Conservation (phyloP, 108 stramenopile genomes). For the Skeletonema grethae region DNA sequence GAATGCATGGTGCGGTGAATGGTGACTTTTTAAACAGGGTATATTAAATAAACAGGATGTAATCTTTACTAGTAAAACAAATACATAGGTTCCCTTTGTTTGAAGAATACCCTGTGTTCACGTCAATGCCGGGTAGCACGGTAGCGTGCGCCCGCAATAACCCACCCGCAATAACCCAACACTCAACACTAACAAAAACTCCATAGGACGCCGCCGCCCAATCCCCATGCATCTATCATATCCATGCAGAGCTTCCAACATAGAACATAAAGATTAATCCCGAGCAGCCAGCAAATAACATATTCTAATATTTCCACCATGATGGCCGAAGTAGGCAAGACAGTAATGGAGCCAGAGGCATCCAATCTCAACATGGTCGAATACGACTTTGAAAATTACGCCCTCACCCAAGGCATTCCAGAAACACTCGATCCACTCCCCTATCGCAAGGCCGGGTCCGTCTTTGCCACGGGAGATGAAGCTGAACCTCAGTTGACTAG, state of each 20-base stretch:
- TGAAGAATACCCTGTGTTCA: too few relatives aligned
- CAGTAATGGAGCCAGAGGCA: conserved; percentile 39
- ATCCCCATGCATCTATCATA: too few relatives aligned
- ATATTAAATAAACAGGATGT: too few relatives aligned
- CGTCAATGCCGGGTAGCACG: too few relatives aligned
- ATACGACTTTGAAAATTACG: conserved; percentile 89
- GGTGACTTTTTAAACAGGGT: too few relatives aligned
- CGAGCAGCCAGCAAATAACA: not conserved
- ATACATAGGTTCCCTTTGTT: too few relatives aligned
- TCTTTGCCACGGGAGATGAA: conserved; percentile 80
- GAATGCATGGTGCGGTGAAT: too few relatives aligned
- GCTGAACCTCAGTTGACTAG: conserved; percentile 71
- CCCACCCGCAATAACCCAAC: too few relatives aligned
- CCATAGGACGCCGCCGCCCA: too few relatives aligned
- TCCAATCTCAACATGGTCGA: conserved; percentile 66
- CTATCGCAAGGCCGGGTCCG: conserved; percentile 86
- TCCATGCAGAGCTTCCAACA: not conserved
- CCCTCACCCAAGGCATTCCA: conserved; percentile 84
- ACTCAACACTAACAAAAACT: too few relatives aligned
- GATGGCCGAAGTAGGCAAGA: conserved; percentile 25
- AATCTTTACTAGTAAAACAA: too few relatives aligned
- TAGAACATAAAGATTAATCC: not conserved
- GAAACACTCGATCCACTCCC: conserved; percentile 89
- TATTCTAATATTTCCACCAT: conserved; percentile 20
- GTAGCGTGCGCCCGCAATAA: too few relatives aligned